Evolutionary conservation across 2,329 filamentous ascomycete species (phyloP).

Genomic region (Parasarocladium wereldwijsianum): DNA sequence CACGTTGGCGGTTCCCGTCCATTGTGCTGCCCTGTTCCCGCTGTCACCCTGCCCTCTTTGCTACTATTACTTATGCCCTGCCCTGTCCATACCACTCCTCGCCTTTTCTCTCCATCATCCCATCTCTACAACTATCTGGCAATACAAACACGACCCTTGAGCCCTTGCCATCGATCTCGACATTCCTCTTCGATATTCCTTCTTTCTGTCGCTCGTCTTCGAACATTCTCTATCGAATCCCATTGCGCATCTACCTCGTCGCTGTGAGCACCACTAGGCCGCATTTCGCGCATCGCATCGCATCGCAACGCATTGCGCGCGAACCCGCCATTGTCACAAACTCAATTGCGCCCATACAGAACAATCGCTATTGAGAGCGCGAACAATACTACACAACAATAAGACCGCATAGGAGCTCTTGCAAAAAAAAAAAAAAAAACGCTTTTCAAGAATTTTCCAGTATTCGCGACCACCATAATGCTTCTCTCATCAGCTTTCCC

Average conservation of each 20-base stretch:
- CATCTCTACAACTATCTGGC: neutral
- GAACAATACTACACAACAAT: neutral
- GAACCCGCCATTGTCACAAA: constrained; percentile 2
- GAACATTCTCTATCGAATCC: neutral
- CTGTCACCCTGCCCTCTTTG: constrained; percentile 4
- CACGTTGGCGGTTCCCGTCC: too few relatives aligned
- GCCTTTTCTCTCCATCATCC: neutral
- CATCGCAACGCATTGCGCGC: constrained; percentile 2
- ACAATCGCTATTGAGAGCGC: constrained; percentile 1
- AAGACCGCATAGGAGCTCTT: neutral
- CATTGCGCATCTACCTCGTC: neutral
- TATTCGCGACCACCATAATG: constrained; percentile 24
- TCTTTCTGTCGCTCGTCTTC: too few relatives aligned
- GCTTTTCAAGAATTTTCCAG: neutral
- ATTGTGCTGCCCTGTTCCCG: constrained; percentile 1
- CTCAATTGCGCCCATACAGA: constrained; percentile 1
- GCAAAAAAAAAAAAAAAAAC: neutral
- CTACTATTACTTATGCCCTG: constrained; percentile 4
- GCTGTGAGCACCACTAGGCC: too few relatives aligned
- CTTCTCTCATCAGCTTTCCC: constrained; percentile 43
- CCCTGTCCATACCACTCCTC: constrained; percentile 2
- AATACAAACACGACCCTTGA: neutral
- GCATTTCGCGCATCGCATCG: constrained; percentile 2
- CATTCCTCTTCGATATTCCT: neutral
- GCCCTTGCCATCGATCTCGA: neutral